Base-by-base conservation (phyloP, 2,329 filamentous ascomycete species). In the Akanthomyces lecanii region DNA sequence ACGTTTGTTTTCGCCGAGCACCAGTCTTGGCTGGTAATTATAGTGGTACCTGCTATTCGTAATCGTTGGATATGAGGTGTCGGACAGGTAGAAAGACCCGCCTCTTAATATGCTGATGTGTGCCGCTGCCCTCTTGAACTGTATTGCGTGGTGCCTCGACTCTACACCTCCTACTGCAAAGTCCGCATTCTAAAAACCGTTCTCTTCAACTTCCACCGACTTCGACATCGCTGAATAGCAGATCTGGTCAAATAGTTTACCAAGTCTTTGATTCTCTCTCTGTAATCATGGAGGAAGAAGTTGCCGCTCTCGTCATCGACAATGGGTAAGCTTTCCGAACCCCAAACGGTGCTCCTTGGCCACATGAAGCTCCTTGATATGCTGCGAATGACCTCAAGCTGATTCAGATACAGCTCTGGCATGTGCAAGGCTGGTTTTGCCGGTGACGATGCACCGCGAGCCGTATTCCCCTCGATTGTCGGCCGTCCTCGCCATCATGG, bases 391-490 rank as follows among this genome's bases (percentile, higher is more conserved):
- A 36, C 12, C 3, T 10, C 3, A 36, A 3, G 18, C 40, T 50
- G 30, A 58, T n/a, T 4, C 42, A 28, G 51, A 64, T 75, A 68
- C 80, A 98, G 94, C 89, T 98, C 95, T 83, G 95, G 95, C 88
- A 98, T 99, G 95, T 99, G 95, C 86, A 99, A 99, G 88, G 95
- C 95, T 90, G 95, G 95, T 93, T 99, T 99, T 85, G 95, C 95
- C 86, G 95, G 95, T 92, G 95, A 99, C 79, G 95, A 99, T 90
- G 95, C 95, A 84, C 95, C 95, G 80, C 89, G 95, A 88, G 95
- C 95, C 84, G 95, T 99, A 80, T 99, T 99, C 89, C 95, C 52
- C 16, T 99, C 95, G 80, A 99, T 99, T 82, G 95, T 99, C 84
- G 95, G 95, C 81, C 93, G 95, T 82, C 95, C 95, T 83, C 95